Base-by-base conservation (phyloP, 2,329 filamentous ascomycete species). In the Fusarium sp. region DNA sequence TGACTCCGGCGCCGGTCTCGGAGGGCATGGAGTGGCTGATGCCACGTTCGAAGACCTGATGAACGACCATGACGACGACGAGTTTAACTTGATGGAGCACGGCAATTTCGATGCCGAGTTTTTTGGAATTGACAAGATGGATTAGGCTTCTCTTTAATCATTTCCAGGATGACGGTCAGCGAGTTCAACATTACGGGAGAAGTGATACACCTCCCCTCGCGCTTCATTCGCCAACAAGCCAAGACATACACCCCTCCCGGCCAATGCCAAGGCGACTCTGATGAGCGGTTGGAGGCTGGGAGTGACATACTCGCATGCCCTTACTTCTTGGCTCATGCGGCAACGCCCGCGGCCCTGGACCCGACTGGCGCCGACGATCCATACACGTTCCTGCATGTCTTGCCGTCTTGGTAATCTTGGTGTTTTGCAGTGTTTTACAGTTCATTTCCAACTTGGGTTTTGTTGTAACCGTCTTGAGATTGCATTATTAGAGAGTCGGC, bases 31-130 rank as follows among this genome's bases (percentile, higher is more conserved):
- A 37, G 72, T 80, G 59, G 78, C 76, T 22, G 82, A 82, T 22
- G 78, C 82, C 43, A 86, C 85, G 32, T 90, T 90, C 70, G 85
- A 89, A 68, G 86, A 89, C 68, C 80, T 89, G 68, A 89, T 85
- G 77, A 81, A 81, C 58, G 80, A 80, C 71, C 86, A 85, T 22
- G 67, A 83, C 32, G 61, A 74, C 77, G 66, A 74, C 9, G 65
- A 68, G 14, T 85, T 84, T 68, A 84, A 85, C 47, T 65, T 76
- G 61, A 81, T 85, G 74, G 84, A 84, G 63, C 84, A 86, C 73
- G 84, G 82, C 9, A 84, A 87, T 57, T 88, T 87, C 66, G 86
- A 89, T 68, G 81, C 85, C 25, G 80, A 82, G 4, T 88, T 84
- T 68, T 88, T 88, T 72, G 83, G 82, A 8, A 78, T 86, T 4